Base-by-base conservation (phyloP, 495 filamentous ascomycete species). In the Pseudevernia furfuracea region DNA sequence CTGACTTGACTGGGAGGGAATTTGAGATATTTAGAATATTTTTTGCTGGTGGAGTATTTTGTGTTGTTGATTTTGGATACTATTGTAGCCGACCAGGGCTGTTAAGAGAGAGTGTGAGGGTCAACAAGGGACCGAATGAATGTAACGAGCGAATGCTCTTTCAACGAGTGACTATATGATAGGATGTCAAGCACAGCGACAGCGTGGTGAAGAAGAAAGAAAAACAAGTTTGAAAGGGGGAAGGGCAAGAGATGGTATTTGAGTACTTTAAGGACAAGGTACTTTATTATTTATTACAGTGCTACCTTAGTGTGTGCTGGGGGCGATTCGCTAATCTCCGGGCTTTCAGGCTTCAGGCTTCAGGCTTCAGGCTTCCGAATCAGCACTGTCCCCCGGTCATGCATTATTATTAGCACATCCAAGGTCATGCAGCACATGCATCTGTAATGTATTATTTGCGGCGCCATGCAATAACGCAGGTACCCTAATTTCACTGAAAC, bases 111-210 rank as follows among this genome's bases (percentile, higher is more conserved):
- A 14, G 68, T 66, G 68, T 66, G 62, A 41, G 28, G 66, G 53
- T 68, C 46, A 23, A 60, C 17, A 36, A 62, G 19, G 14, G 64
- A 60, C 60, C 64, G 46, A 71, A 71, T 30, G 70, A 71, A 68
- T 61, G 70, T 43, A 70, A 70, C 49, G 70, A 71, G 70, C 70
- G 70, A 71, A 55, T 71, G 70, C 70, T 70, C 70, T 70, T 57
- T 67, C 36, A 70, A 66, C 39, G 69, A 71, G 57, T 56, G 65
- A 70, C 66, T 65, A 46, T 61, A 57, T 53, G 46, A 41, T 44
- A 36, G 49, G 37, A 65, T 64, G 62, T 56, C 57, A 60, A 34
- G 62, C 34, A 64, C 61, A 65, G 61, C 60, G 62, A 67, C 58
- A 64, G 53, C 56, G 56, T 21, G 41, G 49, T 34, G 57, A 48